Percentiles rank a stretch among this genome's conserved stretches.
phyloP scores from a whole-genome alignment of 345 rosid species.

The Diplotaxis tenuifolia region DNA sequence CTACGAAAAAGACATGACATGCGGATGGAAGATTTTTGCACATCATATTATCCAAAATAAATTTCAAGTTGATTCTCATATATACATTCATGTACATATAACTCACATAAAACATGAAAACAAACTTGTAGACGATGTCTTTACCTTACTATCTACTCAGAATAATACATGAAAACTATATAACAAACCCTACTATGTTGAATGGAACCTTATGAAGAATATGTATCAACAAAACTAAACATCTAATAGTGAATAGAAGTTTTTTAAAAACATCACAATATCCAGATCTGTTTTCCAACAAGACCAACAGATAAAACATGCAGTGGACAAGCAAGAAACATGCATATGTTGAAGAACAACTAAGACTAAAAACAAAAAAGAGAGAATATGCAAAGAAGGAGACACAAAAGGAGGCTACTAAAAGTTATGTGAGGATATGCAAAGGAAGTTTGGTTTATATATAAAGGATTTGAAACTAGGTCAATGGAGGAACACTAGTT shows the following conservation, averaged over 20 bases:
- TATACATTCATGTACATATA: not conserved
- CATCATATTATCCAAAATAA: not conserved
- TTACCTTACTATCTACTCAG: not conserved
- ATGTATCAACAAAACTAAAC: not conserved
- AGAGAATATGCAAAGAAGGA: not conserved
- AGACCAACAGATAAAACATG: not conserved
- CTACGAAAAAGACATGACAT: constrained; percentile 32
- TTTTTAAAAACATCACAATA: not conserved
- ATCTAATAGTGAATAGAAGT: not conserved
- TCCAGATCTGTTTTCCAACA: not conserved
- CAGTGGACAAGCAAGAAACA: not conserved
- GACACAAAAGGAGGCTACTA: constrained; percentile 21
- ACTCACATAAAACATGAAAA: not conserved
- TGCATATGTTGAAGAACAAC: not conserved
- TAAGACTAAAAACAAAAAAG: not conserved
- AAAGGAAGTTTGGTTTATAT: constrained; percentile 30
- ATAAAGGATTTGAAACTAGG: constrained; percentile 32
- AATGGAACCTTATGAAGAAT: not conserved
- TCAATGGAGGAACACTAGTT: constrained; percentile 15
- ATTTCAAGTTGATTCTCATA: not conserved
- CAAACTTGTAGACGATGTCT: not conserved
- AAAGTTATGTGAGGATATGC: constrained; percentile 1
- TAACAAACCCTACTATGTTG: not conserved
- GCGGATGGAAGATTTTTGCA: constrained; percentile 42
- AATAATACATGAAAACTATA: not conserved